Evolutionary conservation across 2,329 filamentous ascomycete species (phyloP).

Genomic region (Helminthosporium solani): DNA sequence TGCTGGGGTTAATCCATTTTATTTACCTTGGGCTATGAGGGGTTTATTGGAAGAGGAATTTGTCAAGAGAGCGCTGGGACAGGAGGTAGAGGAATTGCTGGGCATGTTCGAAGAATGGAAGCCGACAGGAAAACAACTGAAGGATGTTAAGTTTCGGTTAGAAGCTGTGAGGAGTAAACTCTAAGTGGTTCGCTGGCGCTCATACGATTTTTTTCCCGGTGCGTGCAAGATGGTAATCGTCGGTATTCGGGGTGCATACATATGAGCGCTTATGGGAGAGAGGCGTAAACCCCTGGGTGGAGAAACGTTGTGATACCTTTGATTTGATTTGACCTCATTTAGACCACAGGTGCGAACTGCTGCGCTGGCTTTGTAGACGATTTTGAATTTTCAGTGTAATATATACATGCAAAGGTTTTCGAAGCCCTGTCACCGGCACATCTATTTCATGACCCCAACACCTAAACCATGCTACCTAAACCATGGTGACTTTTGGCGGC

Average conservation of each 20-base stretch:
- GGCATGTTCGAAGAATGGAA: conserved; percentile 92
- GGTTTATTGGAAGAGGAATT: conserved; percentile 89
- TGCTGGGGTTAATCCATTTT: conserved; percentile 69
- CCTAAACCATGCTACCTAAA: too few relatives aligned
- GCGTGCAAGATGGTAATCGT: background rate
- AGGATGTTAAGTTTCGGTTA: conserved; percentile 92
- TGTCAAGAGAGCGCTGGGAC: conserved; percentile 75
- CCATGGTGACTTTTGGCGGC: too few relatives aligned
- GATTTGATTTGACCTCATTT: background rate
- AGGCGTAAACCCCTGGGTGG: background rate
- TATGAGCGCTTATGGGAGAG: background rate
- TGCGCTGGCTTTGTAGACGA: background rate
- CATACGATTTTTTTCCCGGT: background rate
- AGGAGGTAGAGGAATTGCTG: conserved; percentile 78
- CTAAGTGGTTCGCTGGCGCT: conserved; percentile 25
- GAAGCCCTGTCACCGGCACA: too few relatives aligned
- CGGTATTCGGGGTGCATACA: background rate
- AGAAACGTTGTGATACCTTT: background rate
- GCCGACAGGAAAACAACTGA: conserved; percentile 83
- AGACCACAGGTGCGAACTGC: background rate
- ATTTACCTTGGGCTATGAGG: conserved; percentile 93
- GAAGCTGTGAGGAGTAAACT: conserved; percentile 89
- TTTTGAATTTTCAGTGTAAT: conserved; percentile 3
- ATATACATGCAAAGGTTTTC: too few relatives aligned
- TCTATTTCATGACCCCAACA: too few relatives aligned